Conservation (phyloP, 108 stramenopile species). For the Nitzschia inconspicua region DNA sequence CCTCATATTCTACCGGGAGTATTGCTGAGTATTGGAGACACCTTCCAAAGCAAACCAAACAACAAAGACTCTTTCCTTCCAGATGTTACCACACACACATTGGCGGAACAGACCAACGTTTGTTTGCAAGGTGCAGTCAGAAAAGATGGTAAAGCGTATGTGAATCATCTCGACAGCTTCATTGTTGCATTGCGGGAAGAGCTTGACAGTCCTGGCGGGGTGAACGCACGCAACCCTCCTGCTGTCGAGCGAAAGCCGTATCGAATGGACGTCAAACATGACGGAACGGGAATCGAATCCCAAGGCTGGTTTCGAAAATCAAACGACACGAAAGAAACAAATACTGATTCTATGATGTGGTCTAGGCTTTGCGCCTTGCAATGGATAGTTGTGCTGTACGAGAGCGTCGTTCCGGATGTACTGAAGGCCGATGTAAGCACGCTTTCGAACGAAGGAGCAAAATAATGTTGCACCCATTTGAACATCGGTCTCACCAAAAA, state of each 20-base stretch:
- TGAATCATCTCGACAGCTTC: constrained; percentile 82
- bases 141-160: constrained; percentile 70
- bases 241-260: constrained; percentile 77
- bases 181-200: constrained; percentile 83
- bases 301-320: constrained; percentile 82
- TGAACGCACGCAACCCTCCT: constrained; percentile 70
- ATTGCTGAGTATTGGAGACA: constrained; percentile 72
- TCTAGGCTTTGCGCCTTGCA: constrained; percentile 81
- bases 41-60: constrained; percentile 43
- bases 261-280: constrained; percentile 79
- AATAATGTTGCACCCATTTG: background rate
- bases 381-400: constrained; percentile 84
- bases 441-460: background rate
- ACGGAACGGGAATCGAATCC: constrained; percentile 81
- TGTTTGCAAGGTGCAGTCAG: constrained; percentile 76
- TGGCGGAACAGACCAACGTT: constrained; percentile 80
- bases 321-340: constrained; percentile 38
- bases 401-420: constrained; percentile 77
- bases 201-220: constrained; percentile 78
- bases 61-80: constrained; percentile 73
- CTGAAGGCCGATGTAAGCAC: constrained; percentile 84
- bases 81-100: constrained; percentile 77
- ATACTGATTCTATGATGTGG: constrained; percentile 57
- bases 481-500: background rate
- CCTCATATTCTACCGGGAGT: constrained; percentile 85